Evolutionary conservation across 148 eudicot species (phyloP), one percentile per base, ranked within the genome.

Genomic region (Pharnaceum exiguum): DNA sequence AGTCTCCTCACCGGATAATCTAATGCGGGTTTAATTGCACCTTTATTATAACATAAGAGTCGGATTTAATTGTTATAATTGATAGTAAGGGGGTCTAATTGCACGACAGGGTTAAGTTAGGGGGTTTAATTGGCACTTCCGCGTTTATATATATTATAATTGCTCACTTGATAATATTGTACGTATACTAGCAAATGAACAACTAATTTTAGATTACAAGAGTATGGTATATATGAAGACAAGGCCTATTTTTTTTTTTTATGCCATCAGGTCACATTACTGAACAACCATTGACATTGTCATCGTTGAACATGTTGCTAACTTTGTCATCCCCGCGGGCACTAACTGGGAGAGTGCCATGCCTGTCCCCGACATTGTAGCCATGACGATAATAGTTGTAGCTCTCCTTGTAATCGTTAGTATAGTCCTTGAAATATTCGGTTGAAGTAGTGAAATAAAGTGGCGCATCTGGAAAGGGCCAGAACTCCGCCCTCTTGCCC

Each of bases 221-320:
- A n/a, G n/a, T n/a, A n/a, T n/a, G n/a, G n/a, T n/a, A n/a, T n/a
- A n/a, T n/a, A n/a, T n/a, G n/a, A n/a, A n/a, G n/a, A n/a, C n/a
- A n/a, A n/a, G 25, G 25, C 15, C 8, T 46, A 13, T 46, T 21
- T 45, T 5, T 12, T 59, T 1, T 45, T 11, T 30, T 32, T 1
- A 4, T 55, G 2, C 12, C 23, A 9, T 40, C 11, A 12, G 38
- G n/a, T 53, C 76, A 93, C 98, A 93, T 93, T 51, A 93, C 8
- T 23, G 50, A 26, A 30, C 98, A 93, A 7, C 96, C 86, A 56
- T 93, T 75, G 16, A 93, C 98, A 33, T 93, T 84, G 48, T 93
- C 98, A 13, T 93, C 98, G n/a, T 93, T 93, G 60, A 93, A 93
- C 78, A 93, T 61, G 79, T 93, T 93, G 74, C 98, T 93, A 17